Evolutionary conservation across 768 basidiomycete genomes (phyloP), one percentile per base, ranked within the genome.

Genomic region (Russula olivacea): DNA sequence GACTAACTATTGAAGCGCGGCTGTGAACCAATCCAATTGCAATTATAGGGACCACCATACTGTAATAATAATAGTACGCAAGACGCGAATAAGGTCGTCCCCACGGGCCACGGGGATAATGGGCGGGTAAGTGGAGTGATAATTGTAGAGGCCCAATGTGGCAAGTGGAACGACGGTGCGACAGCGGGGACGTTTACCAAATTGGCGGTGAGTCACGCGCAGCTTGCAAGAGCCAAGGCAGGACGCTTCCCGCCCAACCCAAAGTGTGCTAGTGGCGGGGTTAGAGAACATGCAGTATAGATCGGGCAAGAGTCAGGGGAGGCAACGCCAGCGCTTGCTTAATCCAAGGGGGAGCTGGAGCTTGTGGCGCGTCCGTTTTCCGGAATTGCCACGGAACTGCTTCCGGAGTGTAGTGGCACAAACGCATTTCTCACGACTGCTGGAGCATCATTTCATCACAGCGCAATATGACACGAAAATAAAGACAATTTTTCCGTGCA

Each of bases 261-360:
- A 19, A 53, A 60, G 21, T 15, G 51, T 45, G 51, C 41, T 60
- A 36, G 38, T 25, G 51, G 30, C 40, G 59, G 51, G 21, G 32
- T 4, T 43, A 4, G 28, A 7, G 41, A 1, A 6, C 14, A 25
- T 23, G 15, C 17, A 15, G 38, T 45, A 14, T 56, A 30, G 55
- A 56, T 56, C 30, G 12, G 21, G 43, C 28, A 51, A 15, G 50
- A 19, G 12, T 17, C 50, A 51, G 28, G 50, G 50, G n/a, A 6
- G 43, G 48, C 12, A 17, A 8, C 25, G 25, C 12, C 15, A 8
- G 48, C 25, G 48, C 48, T 25, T 47, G 43, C 43, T 45, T 21
- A 45, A 45, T 11, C 43, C 43, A 45, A 45, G 10, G 41, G 43
- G 0, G n/a, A 21, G n/a, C 19, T 45, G 43, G 19, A 21, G 45